phyloP scores from a whole-genome alignment of 2,329 filamentous ascomycete species.

The Byssothecium circinans region DNA sequence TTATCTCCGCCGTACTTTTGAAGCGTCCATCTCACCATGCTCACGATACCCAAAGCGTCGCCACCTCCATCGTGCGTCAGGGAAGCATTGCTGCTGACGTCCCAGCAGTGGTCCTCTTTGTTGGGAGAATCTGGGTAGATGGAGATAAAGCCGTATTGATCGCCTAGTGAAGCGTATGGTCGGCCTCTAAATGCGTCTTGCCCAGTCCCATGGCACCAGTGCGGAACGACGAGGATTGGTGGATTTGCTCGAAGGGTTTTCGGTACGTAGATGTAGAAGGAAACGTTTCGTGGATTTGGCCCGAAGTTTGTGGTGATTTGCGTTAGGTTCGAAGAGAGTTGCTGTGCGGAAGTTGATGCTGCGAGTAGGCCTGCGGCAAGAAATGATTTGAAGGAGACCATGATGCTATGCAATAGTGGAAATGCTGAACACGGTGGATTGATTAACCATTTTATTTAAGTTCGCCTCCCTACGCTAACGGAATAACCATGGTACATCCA shows the following conservation, averaged over 20 bases:
- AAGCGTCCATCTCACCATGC: constrained; percentile 34
- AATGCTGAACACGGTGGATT: not conserved
- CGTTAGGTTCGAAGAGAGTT: constrained; percentile 30
- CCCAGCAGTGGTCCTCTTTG: constrained; percentile 37
- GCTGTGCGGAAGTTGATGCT: constrained; percentile 10
- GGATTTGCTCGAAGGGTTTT: constrained; percentile 30
- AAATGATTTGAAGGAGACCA: constrained; percentile 9
- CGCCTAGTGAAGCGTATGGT: constrained; percentile 32
- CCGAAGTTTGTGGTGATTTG: constrained; percentile 30
- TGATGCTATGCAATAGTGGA: no score
- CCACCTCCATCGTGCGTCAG: constrained; percentile 38
- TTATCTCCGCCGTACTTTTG: constrained; percentile 32
- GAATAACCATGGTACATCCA: not conserved
- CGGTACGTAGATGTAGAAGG: constrained; percentile 38
- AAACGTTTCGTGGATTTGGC: constrained; percentile 37
- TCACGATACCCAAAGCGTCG: constrained; percentile 37
- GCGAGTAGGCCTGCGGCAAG: constrained; percentile 8
- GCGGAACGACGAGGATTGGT: constrained; percentile 35
- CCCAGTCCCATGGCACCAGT: constrained; percentile 39
- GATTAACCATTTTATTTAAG: not conserved
- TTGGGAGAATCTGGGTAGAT: constrained; percentile 38
- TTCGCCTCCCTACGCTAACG: not conserved
- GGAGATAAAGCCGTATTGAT: constrained; percentile 39
- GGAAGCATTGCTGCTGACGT: constrained; percentile 37
- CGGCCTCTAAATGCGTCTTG: constrained; percentile 32